Base-by-base conservation (phyloP, 371 early-diverging fungal genomes). In the Mucor mucedo region DNA sequence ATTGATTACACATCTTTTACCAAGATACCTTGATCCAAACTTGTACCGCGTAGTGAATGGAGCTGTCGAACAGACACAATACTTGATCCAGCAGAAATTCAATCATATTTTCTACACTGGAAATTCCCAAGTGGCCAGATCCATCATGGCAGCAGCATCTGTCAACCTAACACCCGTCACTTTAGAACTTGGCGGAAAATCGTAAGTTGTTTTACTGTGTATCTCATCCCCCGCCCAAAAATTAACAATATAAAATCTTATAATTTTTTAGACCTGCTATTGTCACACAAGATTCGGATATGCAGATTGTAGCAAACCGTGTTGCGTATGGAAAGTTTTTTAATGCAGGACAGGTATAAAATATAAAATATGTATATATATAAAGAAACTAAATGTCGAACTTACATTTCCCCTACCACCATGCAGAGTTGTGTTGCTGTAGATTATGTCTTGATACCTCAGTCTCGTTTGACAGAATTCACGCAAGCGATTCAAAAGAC, bases 71-170 rank as follows among this genome's bases (percentile, higher is more conserved):
- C 91, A 94, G 74, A 88, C 94, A 7, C 90, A 93, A 0, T 71
- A 61, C 45, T 73, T 96, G 64, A 80, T 96, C 33, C 75, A 76
- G 44, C 69, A 86, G 56, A 75, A 78, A 62, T 93, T 88, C 60
- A 93, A 95, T 68, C 90, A 92, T 66, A 93, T 91, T 73, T 91
- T 92, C 57, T 96, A 91, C 75, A 96, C 96, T 11, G 96, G 96
- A 56, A 89, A 83, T 67, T 83, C 84, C 14, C 29, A 59, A 9
- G 93, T 96, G 6, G 96, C 89, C 55, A 86, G 84, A 66, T 82
- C 94, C 38, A 84, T 93, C 40, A 88, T 88, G 80, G 67, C 60
- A 32, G 91, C 92, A 3, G 94, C 93, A 6, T 77, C 90, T 33
- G 74, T 88, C 59, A 78, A 87, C 61, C 73, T 92, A 58, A 85